Percentiles rank a stretch among this genome's conserved stretches.
phyloP scores from a whole-genome alignment of 257 asterid species.

The Leonotis leonurus region DNA sequence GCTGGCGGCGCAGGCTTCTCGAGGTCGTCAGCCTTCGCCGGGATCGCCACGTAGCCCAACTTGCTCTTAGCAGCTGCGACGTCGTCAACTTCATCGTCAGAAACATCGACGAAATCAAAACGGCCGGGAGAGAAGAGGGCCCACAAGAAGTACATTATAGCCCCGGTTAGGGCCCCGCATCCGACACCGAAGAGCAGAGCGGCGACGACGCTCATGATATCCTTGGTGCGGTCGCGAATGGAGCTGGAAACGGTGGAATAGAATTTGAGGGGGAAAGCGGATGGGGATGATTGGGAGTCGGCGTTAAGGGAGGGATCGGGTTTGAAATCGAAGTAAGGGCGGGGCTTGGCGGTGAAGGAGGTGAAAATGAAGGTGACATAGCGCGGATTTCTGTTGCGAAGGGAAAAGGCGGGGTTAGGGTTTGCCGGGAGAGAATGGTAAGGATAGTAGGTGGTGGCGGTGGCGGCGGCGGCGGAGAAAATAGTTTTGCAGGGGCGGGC shows the following conservation, averaged over 20 bases:
- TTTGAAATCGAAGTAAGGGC: slow-evolving; percentile 23
- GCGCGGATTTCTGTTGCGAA: slow-evolving; percentile 25
- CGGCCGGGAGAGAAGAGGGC: slow-evolving; percentile 49
- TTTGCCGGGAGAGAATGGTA: slow-evolving; percentile 10
- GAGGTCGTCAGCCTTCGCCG: slow-evolving; percentile 26
- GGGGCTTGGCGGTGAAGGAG: slow-evolving; percentile 26
- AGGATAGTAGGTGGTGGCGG: slow-evolving; percentile 29
- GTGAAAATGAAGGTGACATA: slow-evolving; percentile 42
- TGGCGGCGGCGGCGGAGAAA: slow-evolving; percentile 43
- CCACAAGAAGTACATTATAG: slow-evolving; percentile 62
- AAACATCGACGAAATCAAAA: slow-evolving; percentile 42
- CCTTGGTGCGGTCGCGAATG: slow-evolving; percentile 57
- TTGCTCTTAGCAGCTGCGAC: slow-evolving; percentile 35
- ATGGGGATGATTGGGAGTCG: not conserved
- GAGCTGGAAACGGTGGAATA: slow-evolving; percentile 60
- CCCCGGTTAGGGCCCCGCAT: slow-evolving; percentile 74
- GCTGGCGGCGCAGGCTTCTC: slow-evolving; percentile 44
- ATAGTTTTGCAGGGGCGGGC: slow-evolving; percentile 80
- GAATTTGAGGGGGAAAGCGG: slow-evolving; percentile 30
- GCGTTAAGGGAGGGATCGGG: slow-evolving; percentile 18
- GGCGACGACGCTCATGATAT: slow-evolving; percentile 69
- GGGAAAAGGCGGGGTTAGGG: slow-evolving; percentile 29
- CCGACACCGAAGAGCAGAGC: slow-evolving; percentile 77
- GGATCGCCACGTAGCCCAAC: slow-evolving; percentile 42
- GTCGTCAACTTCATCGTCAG: slow-evolving; percentile 32